phyloP scores from a whole-genome alignment of 345 rosid genomes.

The Gossypium turneri region DNA sequence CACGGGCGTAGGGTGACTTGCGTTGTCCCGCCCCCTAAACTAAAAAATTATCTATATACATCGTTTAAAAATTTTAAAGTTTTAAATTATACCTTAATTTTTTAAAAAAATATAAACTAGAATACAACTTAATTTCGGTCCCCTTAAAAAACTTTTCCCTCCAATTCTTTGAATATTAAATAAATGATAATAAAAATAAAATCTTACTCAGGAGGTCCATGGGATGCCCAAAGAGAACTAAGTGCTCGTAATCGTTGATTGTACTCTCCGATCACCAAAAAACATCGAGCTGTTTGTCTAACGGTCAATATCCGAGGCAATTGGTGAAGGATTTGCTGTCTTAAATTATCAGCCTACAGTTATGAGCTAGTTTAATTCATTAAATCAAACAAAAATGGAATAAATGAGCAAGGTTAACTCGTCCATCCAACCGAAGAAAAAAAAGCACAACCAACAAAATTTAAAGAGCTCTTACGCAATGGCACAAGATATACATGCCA shows the following conservation, averaged over 20 bases:
- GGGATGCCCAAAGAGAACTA: constrained; percentile 82
- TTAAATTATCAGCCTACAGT: constrained; percentile 79
- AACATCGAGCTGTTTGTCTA: constrained; percentile 84
- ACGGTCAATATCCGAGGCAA: constrained; percentile 67
- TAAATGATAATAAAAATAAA: no score
- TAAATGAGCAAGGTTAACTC: not conserved
- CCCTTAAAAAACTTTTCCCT: no score
- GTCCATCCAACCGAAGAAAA: not conserved
- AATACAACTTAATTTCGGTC: no score
- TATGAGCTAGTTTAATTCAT: constrained; percentile 11
- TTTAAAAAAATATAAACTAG: no score
- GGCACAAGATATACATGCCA: constrained; percentile 16
- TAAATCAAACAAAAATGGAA: not conserved
- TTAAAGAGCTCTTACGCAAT: constrained; percentile 23
- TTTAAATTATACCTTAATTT: no score
- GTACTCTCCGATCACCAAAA: constrained; percentile 82
- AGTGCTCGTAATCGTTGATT: constrained; percentile 78
- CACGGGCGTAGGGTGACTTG: no score
- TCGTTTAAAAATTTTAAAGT: no score
- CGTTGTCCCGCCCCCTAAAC: no score
- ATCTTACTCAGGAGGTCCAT: constrained; percentile 77
- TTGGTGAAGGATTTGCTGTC: constrained; percentile 93
- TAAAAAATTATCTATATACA: no score
- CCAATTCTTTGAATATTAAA: no score
- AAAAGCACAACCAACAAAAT: not conserved